phyloP scores from a whole-genome alignment of 2,329 filamentous ascomycete species.

The Phialophora tarda region DNA sequence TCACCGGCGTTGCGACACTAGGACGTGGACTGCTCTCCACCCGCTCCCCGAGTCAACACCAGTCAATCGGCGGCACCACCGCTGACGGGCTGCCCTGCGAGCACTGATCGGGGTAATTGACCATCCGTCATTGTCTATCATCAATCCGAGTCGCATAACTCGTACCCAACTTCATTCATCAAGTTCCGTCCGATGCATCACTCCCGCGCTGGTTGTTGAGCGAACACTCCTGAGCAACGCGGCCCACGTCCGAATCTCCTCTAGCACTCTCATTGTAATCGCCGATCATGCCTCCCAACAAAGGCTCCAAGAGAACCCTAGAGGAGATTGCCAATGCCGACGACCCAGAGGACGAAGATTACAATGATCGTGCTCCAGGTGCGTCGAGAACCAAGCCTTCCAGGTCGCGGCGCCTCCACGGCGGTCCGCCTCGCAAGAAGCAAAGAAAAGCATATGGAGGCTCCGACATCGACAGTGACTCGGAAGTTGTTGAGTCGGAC shows the following conservation, averaged over 20 bases:
- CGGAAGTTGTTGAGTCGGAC: conserved; percentile 49
- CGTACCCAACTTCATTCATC: neutral
- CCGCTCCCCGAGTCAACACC: neutral
- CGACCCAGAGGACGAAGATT: conserved; percentile 54
- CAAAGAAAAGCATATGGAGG: conserved; percentile 46
- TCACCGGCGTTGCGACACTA: neutral
- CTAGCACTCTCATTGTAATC: neutral
- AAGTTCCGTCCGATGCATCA: neutral
- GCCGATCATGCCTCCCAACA: conserved; percentile 23
- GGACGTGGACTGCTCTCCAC: neutral
- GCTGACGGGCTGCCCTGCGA: conserved; percentile 11
- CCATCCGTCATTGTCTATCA: neutral
- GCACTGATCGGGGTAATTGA: neutral
- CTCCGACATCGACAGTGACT: conserved; percentile 54
- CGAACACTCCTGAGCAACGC: neutral
- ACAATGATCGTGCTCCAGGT: conserved; percentile 46
- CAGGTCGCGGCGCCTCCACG: conserved; percentile 43
- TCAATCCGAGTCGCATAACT: neutral
- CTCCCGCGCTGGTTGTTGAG: neutral
- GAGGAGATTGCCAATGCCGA: conserved; percentile 53
- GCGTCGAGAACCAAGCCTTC: conserved; percentile 45
- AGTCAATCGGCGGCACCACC: neutral
- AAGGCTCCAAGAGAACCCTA: conserved; percentile 46
- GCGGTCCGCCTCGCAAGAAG: conserved; percentile 45
- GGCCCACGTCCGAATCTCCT: neutral